A percentile compares a stretch with the other conserved stretches of the same genome.
Conservation (phyloP, 139 green algal genomes). For the Asterochloris erici region DNA sequence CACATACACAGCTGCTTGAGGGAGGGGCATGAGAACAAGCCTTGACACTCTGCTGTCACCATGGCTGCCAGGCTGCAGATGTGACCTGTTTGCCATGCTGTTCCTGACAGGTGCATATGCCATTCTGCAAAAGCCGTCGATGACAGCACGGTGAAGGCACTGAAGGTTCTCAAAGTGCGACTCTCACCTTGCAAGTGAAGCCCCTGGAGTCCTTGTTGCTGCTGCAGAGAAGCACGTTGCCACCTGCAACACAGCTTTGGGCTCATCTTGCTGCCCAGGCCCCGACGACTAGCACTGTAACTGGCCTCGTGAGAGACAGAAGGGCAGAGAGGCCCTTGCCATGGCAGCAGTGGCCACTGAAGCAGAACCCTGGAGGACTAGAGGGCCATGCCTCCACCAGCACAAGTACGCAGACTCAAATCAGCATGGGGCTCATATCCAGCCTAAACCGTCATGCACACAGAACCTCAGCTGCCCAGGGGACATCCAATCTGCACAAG, state of each 20-base stretch:
- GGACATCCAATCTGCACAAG: no score
- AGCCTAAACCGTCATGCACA: neutral
- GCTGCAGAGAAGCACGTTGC: slow-evolving; percentile 44
- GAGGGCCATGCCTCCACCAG: no score
- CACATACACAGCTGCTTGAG: neutral
- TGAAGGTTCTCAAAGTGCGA: neutral
- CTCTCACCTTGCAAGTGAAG: slow-evolving; percentile 44
- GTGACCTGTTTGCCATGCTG: no score
- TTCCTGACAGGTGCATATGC: no score
- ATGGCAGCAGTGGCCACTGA: no score
- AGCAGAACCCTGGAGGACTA: no score
- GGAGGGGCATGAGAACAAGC: no score
- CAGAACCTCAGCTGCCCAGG: neutral
- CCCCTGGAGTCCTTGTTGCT: slow-evolving; percentile 21
- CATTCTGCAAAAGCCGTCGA: no score
- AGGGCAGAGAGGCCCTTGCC: no score
- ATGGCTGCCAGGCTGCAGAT: no score
- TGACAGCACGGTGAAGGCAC: no score
- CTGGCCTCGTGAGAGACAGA: neutral
- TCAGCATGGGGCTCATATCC: neutral
- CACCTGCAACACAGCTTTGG: slow-evolving; percentile 15
- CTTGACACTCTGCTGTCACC: no score
- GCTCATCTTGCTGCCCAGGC: neutral
- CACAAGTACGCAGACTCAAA: neutral
- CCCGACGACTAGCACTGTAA: neutral